These are phyloP conservation scores for Cenococcum geophilum DNA, from an alignment of 495 filamentous ascomycete species.

Conservation along the genomic window DNA sequence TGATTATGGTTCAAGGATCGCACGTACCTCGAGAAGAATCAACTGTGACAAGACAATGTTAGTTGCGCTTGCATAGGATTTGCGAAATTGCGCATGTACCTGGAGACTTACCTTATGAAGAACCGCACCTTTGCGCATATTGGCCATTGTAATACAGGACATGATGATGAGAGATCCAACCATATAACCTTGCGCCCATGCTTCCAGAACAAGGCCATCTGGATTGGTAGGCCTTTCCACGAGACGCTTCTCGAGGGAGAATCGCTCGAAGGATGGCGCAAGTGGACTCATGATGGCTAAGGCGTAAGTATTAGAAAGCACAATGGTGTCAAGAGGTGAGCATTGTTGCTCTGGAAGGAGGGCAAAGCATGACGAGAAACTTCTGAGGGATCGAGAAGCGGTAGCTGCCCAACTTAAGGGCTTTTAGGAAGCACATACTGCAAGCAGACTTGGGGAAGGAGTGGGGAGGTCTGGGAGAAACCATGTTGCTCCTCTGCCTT, in stretches of 20 bases:
- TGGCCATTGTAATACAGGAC: slow-evolving; percentile 37
- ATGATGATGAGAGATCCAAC: slow-evolving; percentile 39
- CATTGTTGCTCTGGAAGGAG: background rate
- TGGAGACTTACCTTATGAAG: slow-evolving; percentile 34
- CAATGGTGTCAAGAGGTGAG: background rate
- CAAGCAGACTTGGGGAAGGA: background rate
- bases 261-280: background rate
- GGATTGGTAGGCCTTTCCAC: slow-evolving; percentile 31
- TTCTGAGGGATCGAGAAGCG: background rate
- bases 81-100: background rate
- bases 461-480: background rate
- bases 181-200: slow-evolving; percentile 41
- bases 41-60: slow-evolving; percentile 17
- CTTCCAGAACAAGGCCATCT: slow-evolving; percentile 34
- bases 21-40: slow-evolving; percentile 38
- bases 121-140: slow-evolving; percentile 37
- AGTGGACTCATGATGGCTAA: slow-evolving; percentile 2
- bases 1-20: background rate
- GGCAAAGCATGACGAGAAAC: background rate
- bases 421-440: background rate
- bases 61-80: background rate
- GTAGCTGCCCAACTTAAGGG: background rate
- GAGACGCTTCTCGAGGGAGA: slow-evolving; percentile 3
- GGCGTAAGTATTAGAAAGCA: background rate
- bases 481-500: background rate